Base-by-base conservation (phyloP, 2,329 filamentous ascomycete species). In the Epicoccum sorghinum region DNA sequence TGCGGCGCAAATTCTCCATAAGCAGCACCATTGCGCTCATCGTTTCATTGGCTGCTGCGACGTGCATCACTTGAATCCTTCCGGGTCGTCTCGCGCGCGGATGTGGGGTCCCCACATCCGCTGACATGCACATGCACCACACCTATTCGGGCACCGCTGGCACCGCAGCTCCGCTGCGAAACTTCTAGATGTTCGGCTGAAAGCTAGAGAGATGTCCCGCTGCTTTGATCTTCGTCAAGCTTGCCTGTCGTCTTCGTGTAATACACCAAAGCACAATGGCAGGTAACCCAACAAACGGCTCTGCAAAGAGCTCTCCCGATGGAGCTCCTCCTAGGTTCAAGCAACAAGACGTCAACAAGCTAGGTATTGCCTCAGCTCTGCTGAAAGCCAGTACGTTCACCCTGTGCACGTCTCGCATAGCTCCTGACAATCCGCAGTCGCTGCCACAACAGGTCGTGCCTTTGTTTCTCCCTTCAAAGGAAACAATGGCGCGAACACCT, bases 401-500 rank as follows among this genome's bases (percentile, higher is more conserved):
- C 18, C 8, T 29, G 27, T 29, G 27, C 27, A 29, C 9, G 9
- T 9, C 9, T 7, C 9, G 35, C 48, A 35, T 4, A 10, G 9
- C 30, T 4, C 13, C 6, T 45, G 12, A 49, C 41, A 22, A 2
- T 3, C 13, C 1, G 27, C 29, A 70, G 72, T 74, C 22, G 58
- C 73, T 37, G 61, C 73, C 8, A 71, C 70, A n/a, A 63, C 72
- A 4, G 60, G 59, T 27, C 71, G 74, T 7, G 55, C 71, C 30
- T 47, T 73, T 47, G 69, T 64, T 0, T 72, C 72, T 0, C 75
- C 70, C 6, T 71, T 78, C 68, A 74, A 73, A 50, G 70, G 70
- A 56, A 35, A 59, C 24, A 72, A 70, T 41, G 71, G 64, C 49
- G 66, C 67, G 47, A 72, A 64, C 44, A 73, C 51, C n/a, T 73